phyloP scores from a whole-genome alignment of 768 basidiomycete genomes.

The Pholiota microspora region DNA sequence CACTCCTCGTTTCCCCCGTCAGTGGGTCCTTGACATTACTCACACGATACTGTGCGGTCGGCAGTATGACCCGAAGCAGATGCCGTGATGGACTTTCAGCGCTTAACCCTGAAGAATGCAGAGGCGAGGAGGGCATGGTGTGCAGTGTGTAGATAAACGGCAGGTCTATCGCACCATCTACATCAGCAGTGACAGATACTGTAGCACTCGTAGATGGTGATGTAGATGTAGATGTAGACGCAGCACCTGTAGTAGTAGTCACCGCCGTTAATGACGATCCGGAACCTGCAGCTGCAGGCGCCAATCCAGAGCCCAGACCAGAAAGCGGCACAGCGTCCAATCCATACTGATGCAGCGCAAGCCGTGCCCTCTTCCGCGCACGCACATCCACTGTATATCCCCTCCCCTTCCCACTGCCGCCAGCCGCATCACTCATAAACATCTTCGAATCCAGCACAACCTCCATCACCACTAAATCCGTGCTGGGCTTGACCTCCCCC shows the following conservation, averaged over 20 bases:
- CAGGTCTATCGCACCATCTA: slow-evolving; percentile 31
- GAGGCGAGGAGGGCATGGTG: slow-evolving; percentile 78
- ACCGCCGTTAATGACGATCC: neutral
- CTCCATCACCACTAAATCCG: slow-evolving; percentile 77
- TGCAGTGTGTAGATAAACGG: slow-evolving; percentile 63
- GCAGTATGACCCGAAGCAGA: slow-evolving; percentile 72
- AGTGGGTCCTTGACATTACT: slow-evolving; percentile 80
- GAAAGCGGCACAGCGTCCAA: slow-evolving; percentile 5
- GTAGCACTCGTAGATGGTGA: slow-evolving; percentile 2
- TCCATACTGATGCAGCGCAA: neutral
- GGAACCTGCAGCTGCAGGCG: neutral
- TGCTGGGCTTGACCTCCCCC: slow-evolving; percentile 57
- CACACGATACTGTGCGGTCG: slow-evolving; percentile 79
- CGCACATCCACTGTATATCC: slow-evolving; percentile 19
- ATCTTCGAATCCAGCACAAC: slow-evolving; percentile 79
- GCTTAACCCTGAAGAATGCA: slow-evolving; percentile 68
- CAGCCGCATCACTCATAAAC: slow-evolving; percentile 53
- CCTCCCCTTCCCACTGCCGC: slow-evolving; percentile 34
- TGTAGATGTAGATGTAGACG: neutral
- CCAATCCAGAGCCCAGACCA: neutral
- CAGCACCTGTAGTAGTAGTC: too few species aligned
- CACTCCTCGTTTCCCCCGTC: slow-evolving; percentile 61
- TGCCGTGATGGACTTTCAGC: slow-evolving; percentile 64
- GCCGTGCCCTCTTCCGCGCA: slow-evolving; percentile 15
- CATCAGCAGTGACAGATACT: slow-evolving; percentile 5